Percentiles rank a stretch among this genome's conserved stretches.
These are phyloP conservation scores for Miscanthus lutarioriparius DNA, from an alignment of 176 grass and related monocot species.

Conservation along the genomic window DNA sequence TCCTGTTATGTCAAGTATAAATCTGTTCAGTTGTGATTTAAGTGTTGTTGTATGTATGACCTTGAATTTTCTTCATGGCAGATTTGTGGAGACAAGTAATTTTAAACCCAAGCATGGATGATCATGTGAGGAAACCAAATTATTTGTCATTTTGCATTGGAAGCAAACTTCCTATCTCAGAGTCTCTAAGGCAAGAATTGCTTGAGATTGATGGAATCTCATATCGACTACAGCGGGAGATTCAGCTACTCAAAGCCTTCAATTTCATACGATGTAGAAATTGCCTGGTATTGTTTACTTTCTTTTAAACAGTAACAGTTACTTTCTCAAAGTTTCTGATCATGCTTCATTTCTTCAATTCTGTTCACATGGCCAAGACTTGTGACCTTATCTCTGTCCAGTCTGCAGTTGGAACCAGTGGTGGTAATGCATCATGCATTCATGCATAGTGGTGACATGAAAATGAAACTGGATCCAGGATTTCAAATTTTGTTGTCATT, in stretches of 20 bases:
- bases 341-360: slow-evolving; percentile 7
- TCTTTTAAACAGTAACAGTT: slow-evolving; percentile 12
- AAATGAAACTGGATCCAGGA: slow-evolving; percentile 3
- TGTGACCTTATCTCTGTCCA: slow-evolving; percentile 15
- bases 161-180: slow-evolving; percentile 77
- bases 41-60: slow-evolving; percentile 17
- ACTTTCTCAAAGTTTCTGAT: slow-evolving; percentile 12
- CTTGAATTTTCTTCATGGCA: slow-evolving; percentile 35
- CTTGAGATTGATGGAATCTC: slow-evolving; percentile 94
- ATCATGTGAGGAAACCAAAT: slow-evolving; percentile 63
- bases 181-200: slow-evolving; percentile 71
- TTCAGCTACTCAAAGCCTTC: slow-evolving; percentile 78
- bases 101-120: slow-evolving; percentile 68
- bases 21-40: slow-evolving; percentile 18
- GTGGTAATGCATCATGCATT: slow-evolving; percentile 11
- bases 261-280: slow-evolving; percentile 77
- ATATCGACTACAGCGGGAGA: slow-evolving; percentile 75
- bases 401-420: slow-evolving; percentile 10
- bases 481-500: slow-evolving; percentile 9
- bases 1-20: background rate
- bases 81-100: slow-evolving; percentile 85
- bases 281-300: slow-evolving; percentile 64
- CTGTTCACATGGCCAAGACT: background rate
- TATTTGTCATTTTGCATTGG: slow-evolving; percentile 83
- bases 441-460: slow-evolving; percentile 6